Conservation (phyloP, 2,329 filamentous ascomycete species). For the Aureobasidium sp. region DNA sequence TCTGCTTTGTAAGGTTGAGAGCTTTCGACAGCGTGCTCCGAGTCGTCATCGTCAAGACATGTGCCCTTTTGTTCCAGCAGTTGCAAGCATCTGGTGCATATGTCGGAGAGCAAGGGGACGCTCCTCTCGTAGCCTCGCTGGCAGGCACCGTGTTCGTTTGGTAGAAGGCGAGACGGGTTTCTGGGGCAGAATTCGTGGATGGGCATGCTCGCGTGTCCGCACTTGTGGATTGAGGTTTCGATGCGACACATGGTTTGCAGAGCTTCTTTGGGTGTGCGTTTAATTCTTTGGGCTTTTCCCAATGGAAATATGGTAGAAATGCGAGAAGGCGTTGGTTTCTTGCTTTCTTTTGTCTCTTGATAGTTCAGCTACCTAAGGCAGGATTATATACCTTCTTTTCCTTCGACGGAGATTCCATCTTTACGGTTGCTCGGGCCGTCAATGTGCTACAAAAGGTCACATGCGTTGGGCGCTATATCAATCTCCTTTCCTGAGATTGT, state of each 20-base stretch:
- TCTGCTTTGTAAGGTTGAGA: neutral
- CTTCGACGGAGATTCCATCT: neutral
- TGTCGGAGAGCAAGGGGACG: neutral
- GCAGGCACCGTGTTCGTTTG: conserved; percentile 8
- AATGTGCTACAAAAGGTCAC: neutral
- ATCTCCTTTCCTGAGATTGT: neutral
- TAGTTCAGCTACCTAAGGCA: neutral
- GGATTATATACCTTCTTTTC: neutral
- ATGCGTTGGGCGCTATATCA: neutral
- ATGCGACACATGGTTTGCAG: conserved; percentile 7
- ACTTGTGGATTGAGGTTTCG: conserved; percentile 8
- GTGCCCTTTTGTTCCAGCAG: neutral
- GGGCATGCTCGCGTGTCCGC: conserved; percentile 13
- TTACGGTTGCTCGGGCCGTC: neutral
- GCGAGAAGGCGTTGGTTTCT: neutral
- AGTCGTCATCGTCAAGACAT: neutral
- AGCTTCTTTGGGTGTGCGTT: neutral
- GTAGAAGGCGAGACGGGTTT: neutral
- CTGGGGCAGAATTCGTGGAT: conserved; percentile 12
- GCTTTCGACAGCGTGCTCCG: neutral
- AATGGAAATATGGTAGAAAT: neutral
- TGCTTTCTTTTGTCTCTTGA: neutral
- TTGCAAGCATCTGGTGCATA: neutral
- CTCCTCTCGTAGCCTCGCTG: neutral
- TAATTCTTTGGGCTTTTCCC: too few relatives aligned